phyloP scores from a whole-genome alignment of 2,329 filamentous ascomycete genomes.

The Colletotrichum sp. region DNA sequence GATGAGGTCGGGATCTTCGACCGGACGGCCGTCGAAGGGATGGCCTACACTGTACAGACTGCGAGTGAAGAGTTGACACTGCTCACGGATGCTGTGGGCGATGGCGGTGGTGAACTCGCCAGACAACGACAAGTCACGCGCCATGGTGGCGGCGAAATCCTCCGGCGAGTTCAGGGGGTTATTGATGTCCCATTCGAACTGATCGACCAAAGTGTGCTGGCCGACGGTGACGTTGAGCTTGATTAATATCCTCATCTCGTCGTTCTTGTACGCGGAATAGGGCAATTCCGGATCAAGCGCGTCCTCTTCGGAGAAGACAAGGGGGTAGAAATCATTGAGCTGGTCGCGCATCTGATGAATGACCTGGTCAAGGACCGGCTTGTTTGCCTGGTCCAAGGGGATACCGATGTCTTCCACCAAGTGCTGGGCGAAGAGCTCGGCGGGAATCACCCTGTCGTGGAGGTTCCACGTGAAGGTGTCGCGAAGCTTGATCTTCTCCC shows the following conservation, averaged over 20 bases:
- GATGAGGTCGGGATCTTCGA: slow-evolving; percentile 90
- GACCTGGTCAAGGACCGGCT: slow-evolving; percentile 67
- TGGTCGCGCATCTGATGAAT: slow-evolving; percentile 82
- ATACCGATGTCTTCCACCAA: slow-evolving; percentile 90
- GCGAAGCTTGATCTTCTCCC: slow-evolving; percentile 92
- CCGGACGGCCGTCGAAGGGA: slow-evolving; percentile 89
- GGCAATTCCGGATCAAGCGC: slow-evolving; percentile 87
- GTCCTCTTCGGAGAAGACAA: slow-evolving; percentile 88
- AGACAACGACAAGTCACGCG: slow-evolving; percentile 85
- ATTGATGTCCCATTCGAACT: slow-evolving; percentile 99
- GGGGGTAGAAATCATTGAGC: slow-evolving; percentile 90
- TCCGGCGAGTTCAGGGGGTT: slow-evolving; percentile 93
- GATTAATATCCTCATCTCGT: slow-evolving; percentile 96
- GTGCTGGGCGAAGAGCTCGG: slow-evolving; percentile 85
- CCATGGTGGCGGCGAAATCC: slow-evolving; percentile 90
- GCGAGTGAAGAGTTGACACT: slow-evolving; percentile 91
- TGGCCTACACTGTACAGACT: slow-evolving; percentile 93
- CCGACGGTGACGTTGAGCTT: slow-evolving; percentile 99
- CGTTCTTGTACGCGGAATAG: slow-evolving; percentile 95
- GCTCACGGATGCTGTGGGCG: slow-evolving; percentile 96
- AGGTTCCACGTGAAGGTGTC: slow-evolving; percentile 99
- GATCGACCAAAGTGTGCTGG: slow-evolving; percentile 89
- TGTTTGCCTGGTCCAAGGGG: slow-evolving; percentile 61
- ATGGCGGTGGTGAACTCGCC: slow-evolving; percentile 98
- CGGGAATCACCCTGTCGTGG: slow-evolving; percentile 82